A percentile compares a stretch with the other conserved stretches of the same genome.
phyloP scores from a whole-genome alignment of 805 yeast genomes.

The Cyberlindnera mississippiensis region DNA sequence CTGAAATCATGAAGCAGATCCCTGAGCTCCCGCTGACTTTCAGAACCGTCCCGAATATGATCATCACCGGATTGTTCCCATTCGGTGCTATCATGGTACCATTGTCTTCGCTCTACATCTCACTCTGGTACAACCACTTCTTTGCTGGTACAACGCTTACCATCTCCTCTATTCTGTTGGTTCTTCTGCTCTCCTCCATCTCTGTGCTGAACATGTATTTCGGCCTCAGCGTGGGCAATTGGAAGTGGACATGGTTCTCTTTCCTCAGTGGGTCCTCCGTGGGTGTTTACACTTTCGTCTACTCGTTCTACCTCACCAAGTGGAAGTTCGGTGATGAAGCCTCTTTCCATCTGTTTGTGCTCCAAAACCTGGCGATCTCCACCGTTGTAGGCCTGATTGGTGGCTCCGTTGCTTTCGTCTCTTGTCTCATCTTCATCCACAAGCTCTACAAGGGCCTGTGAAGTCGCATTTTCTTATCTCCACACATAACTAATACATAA shows the following conservation, averaged over 20 bases:
- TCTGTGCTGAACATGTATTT: conserved; percentile 24
- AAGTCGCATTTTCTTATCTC: neutral
- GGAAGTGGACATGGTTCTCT: conserved; percentile 31
- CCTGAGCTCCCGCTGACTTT: conserved; percentile 27
- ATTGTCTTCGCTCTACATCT: conserved; percentile 25
- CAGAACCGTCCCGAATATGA: conserved; percentile 23
- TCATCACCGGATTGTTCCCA: conserved; percentile 30
- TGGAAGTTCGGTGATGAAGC: conserved; percentile 28
- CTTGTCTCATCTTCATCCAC: conserved; percentile 19
- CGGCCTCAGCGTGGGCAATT: conserved; percentile 26
- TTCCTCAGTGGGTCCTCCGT: conserved; percentile 26
- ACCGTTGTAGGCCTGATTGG: conserved; percentile 23
- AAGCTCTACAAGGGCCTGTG: conserved; percentile 18
- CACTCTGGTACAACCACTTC: conserved; percentile 28
- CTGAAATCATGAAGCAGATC: conserved; percentile 22
- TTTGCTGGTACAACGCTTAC: conserved; percentile 19
- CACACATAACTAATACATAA: neutral
- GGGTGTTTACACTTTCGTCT: conserved; percentile 25
- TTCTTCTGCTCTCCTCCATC: conserved; percentile 18
- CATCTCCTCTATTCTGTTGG: conserved; percentile 16
- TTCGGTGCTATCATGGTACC: conserved; percentile 27
- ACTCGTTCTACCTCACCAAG: conserved; percentile 26
- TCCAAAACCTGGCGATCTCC: conserved; percentile 25
- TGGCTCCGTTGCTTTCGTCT: conserved; percentile 22
- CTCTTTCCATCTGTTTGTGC: conserved; percentile 22